phyloP scores from a whole-genome alignment of 495 filamentous ascomycete species.

The Margaritispora aquatica region DNA sequence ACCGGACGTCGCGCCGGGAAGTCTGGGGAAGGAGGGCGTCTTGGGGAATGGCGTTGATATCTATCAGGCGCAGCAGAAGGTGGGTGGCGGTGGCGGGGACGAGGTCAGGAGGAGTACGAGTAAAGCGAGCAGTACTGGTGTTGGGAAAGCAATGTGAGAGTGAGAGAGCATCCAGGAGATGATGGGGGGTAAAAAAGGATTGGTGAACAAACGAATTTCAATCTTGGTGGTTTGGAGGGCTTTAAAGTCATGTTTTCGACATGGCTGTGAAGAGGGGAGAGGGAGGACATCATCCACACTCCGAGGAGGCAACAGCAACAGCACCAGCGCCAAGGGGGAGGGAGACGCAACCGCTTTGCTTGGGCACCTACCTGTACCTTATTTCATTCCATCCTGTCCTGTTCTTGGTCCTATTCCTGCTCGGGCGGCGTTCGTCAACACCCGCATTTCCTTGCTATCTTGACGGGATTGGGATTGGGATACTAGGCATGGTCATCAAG shows the following conservation, averaged over 20 bases:
- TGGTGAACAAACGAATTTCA: neutral
- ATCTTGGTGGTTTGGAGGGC: neutral
- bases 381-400: too few species aligned
- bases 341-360: too few species aligned
- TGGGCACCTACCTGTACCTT: too few species aligned
- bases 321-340: too few species aligned
- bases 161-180: neutral
- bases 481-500: too few species aligned
- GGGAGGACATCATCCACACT: too few species aligned
- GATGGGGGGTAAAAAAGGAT: neutral
- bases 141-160: slow-evolving; percentile 21
- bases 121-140: slow-evolving; percentile 11
- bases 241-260: neutral
- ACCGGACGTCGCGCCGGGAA: slow-evolving; percentile 35
- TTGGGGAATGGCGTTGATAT: slow-evolving; percentile 10
- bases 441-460: too few species aligned
- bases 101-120: slow-evolving; percentile 12
- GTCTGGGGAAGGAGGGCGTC: slow-evolving; percentile 14
- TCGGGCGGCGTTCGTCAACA: too few species aligned
- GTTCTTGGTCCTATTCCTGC: too few species aligned
- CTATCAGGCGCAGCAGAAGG: neutral
- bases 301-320: too few species aligned
- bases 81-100: slow-evolving; percentile 2
- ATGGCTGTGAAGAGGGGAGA: neutral
- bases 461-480: too few species aligned